Conservation (phyloP, 345 rosid species). For the Eucalyptus polyanthemos region DNA sequence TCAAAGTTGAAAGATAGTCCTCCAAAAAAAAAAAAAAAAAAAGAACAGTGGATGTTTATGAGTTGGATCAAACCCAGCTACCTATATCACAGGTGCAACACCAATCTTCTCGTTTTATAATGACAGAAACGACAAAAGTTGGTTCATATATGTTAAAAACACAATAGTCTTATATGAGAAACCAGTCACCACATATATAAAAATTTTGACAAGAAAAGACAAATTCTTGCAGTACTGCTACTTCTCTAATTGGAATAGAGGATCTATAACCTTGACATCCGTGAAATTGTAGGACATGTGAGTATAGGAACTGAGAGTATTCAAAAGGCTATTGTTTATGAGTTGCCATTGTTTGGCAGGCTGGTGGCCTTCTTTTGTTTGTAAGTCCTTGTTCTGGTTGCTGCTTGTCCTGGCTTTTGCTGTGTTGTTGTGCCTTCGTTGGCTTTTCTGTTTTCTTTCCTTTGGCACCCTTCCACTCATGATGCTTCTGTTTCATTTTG, state of each 20-base stretch:
- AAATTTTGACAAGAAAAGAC: not conserved
- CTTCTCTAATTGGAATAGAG: not conserved
- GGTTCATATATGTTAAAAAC: not conserved
- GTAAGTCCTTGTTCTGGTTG: too few relatives aligned
- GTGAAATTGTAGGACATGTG: not conserved
- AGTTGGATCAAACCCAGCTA: not conserved
- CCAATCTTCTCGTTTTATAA: not conserved
- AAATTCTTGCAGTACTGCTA: not conserved
- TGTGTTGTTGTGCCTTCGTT: too few relatives aligned
- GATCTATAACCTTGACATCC: not conserved
- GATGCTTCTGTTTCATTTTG: too few relatives aligned
- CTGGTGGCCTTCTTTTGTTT: too few relatives aligned
- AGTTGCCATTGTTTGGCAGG: too few relatives aligned
- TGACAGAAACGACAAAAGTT: not conserved
- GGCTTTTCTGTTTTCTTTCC: too few relatives aligned
- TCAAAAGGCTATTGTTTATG: not conserved
- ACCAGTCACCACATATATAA: not conserved
- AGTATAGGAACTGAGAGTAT: not conserved
- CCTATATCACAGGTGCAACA: not conserved
- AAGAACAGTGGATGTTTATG: not conserved
- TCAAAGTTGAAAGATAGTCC: not conserved
- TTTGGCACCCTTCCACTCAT: too few relatives aligned
- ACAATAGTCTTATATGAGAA: not conserved
- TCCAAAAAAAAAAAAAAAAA: not conserved
- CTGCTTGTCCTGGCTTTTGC: too few relatives aligned